phyloP scores from a whole-genome alignment of 441 rosid genomes.

The Populus tomentosa region DNA sequence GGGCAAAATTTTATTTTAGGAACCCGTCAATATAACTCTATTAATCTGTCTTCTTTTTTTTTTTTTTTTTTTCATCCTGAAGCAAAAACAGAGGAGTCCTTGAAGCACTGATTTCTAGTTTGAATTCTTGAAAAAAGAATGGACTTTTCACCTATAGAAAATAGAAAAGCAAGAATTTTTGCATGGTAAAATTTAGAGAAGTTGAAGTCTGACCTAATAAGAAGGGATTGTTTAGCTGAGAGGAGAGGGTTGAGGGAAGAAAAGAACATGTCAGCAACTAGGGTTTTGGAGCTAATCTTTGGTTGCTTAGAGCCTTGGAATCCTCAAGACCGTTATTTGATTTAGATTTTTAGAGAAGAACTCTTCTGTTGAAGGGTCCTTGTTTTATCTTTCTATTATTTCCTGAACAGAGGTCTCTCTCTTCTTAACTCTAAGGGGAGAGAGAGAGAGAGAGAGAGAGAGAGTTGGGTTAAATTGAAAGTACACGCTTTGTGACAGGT shows the following conservation, averaged over 20 bases:
- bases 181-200: slow-evolving; percentile 29
- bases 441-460: no score
- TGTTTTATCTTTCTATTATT: slow-evolving; percentile 12
- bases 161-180: background rate
- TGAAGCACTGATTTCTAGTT: slow-evolving; percentile 33
- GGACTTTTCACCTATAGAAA: slow-evolving; percentile 49
- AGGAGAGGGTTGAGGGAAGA: slow-evolving; percentile 28
- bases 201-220: slow-evolving; percentile 56
- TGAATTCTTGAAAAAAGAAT: slow-evolving; percentile 38
- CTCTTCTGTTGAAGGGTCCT: slow-evolving; percentile 32
- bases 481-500: slow-evolving; percentile 20
- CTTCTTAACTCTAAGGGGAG: no score
- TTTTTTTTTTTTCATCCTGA: slow-evolving; percentile 33
- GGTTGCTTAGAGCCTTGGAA: slow-evolving; percentile 59
- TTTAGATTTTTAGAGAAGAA: slow-evolving; percentile 8
- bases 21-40: slow-evolving; percentile 37
- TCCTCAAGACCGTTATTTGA: slow-evolving; percentile 45
- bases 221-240: slow-evolving; percentile 2
- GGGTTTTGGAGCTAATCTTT: slow-evolving; percentile 29
- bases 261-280: slow-evolving; percentile 61
- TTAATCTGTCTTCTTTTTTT: background rate
- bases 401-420: background rate
- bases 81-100: slow-evolving; percentile 40
- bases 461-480: slow-evolving; percentile 25
- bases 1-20: slow-evolving; percentile 13